phyloP scores from a whole-genome alignment of 257 asterid species.

The Solanum chiquidenum region DNA sequence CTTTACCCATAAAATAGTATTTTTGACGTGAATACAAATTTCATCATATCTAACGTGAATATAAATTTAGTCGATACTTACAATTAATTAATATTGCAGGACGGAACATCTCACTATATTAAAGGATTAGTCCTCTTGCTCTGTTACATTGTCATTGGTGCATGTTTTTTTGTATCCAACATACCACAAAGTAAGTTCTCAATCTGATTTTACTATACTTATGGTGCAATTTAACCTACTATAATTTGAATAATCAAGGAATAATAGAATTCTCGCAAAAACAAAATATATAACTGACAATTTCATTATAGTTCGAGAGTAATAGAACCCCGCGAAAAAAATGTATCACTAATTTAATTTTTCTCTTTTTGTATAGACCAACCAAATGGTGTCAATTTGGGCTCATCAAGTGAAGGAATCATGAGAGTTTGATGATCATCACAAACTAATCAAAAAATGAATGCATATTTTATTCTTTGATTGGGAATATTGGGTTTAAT shows the following conservation, averaged over 20 bases:
- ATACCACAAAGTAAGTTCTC: constrained; percentile 32
- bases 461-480: constrained; percentile 12
- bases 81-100: constrained; percentile 26
- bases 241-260: not conserved
- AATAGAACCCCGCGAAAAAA: not conserved
- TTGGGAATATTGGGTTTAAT: not conserved
- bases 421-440: constrained; percentile 6
- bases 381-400: constrained; percentile 1
- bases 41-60: not conserved
- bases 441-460: not conserved
- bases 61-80: no score
- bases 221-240: not conserved
- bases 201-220: not conserved
- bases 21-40: no score
- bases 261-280: not conserved
- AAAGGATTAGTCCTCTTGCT: constrained; percentile 76
- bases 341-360: not conserved
- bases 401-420: constrained; percentile 15
- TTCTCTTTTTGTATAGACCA: constrained; percentile 1
- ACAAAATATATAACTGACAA: not conserved
- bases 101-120: constrained; percentile 85
- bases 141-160: constrained; percentile 66
- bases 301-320: not conserved
- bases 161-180: constrained; percentile 50
- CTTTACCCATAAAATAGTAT: no score